phyloP scores from a whole-genome alignment of 2,329 filamentous ascomycete genomes.

The Hypoxylon sp. region DNA sequence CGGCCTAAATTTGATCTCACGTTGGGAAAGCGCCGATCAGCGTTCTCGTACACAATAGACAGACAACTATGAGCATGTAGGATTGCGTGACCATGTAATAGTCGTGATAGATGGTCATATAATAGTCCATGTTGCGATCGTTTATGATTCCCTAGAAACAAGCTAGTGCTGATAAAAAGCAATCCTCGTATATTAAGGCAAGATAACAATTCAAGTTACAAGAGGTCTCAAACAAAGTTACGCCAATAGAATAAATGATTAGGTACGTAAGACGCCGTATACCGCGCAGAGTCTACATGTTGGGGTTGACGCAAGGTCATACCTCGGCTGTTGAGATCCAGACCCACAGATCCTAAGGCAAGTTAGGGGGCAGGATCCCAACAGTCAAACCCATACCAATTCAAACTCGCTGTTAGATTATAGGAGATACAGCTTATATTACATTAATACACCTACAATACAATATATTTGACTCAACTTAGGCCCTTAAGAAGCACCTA shows the following conservation, averaged over 20 bases:
- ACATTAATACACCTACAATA: neutral
- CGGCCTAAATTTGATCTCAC: no score
- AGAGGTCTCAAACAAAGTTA: neutral
- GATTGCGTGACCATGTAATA: no score
- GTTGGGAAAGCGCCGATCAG: no score
- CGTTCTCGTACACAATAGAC: no score
- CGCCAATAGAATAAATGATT: neutral
- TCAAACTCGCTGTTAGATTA: neutral
- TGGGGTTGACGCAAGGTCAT: slow-evolving; percentile 3
- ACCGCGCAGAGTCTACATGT: neutral
- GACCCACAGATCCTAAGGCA: neutral
- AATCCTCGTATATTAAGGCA: neutral
- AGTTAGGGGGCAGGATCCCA: neutral
- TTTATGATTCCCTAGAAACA: no score
- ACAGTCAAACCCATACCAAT: neutral
- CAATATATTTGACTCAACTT: neutral
- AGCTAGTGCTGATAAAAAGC: neutral
- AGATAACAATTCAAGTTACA: neutral
- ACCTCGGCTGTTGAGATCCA: neutral
- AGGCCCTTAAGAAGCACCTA: no score
- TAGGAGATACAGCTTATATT: neutral
- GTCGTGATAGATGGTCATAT: no score
- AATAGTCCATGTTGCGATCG: no score
- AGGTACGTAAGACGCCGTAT: neutral
- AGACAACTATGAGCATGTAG: no score